A percentile compares a stretch with the other conserved stretches of the same genome.
Conservation (phyloP, 768 basidiomycete species). For the Xerocomellus dryophilus region DNA sequence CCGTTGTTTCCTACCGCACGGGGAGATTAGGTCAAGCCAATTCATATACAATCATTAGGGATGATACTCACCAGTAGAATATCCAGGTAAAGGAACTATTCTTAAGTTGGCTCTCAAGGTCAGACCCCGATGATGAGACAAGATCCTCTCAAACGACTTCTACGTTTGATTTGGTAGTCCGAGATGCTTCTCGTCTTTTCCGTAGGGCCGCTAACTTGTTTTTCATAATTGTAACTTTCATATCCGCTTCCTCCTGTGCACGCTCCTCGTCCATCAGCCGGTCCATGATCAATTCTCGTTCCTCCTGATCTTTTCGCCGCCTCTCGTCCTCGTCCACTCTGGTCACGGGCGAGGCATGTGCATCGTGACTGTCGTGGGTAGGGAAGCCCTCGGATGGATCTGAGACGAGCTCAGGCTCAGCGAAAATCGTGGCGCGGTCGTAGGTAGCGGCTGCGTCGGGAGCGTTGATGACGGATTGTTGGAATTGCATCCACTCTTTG, state of each 20-base stretch:
- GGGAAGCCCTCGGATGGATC: slow-evolving; percentile 51
- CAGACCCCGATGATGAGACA: background rate
- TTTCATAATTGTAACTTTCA: slow-evolving; percentile 65
- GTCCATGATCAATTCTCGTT: slow-evolving; percentile 83
- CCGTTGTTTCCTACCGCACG: background rate
- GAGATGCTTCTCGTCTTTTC: slow-evolving; percentile 41
- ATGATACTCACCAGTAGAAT: background rate
- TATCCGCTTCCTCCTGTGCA: slow-evolving; percentile 85
- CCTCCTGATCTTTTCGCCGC: slow-evolving; percentile 60
- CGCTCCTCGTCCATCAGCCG: slow-evolving; percentile 80
- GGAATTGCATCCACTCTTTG: slow-evolving; percentile 71
- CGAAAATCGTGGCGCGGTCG: slow-evolving; percentile 66
- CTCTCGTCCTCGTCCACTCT: slow-evolving; percentile 37
- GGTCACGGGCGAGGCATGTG: slow-evolving; percentile 15
- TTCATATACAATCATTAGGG: background rate
- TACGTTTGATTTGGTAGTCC: slow-evolving; percentile 17
- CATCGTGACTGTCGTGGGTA: slow-evolving; percentile 20
- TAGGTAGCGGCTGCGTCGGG: slow-evolving; percentile 48
- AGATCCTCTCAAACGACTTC: slow-evolving; percentile 11
- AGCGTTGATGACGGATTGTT: slow-evolving; percentile 55
- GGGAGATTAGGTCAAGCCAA: background rate
- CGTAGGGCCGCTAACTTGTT: slow-evolving; percentile 59
- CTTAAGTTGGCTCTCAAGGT: background rate
- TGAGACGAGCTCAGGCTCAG: slow-evolving; percentile 58
- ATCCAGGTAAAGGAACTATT: background rate